Evolutionary conservation across 345 rosid species (phyloP).

Genomic region (Euclidium syriacum): DNA sequence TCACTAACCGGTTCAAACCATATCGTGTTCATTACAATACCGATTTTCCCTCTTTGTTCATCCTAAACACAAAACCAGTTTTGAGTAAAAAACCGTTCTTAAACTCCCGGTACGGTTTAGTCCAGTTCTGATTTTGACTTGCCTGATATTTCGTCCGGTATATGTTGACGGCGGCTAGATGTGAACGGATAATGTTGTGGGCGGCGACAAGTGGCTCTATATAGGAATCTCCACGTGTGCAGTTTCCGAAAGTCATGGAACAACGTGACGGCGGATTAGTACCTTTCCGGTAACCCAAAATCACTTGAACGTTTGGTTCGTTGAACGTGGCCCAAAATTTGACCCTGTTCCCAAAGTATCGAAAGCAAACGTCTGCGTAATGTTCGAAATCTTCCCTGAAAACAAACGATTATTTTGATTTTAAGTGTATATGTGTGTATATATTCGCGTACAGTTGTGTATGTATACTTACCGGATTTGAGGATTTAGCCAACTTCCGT

Average conservation of each 20-base stretch:
- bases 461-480: constrained; percentile 38
- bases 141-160: constrained; percentile 59
- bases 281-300: constrained; percentile 47
- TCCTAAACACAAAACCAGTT: constrained; percentile 22
- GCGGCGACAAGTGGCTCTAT: constrained; percentile 52
- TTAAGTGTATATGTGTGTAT: not conserved
- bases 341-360: constrained; percentile 50
- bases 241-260: constrained; percentile 51
- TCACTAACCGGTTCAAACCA: constrained; percentile 62
- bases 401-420: not conserved
- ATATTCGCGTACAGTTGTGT: not conserved
- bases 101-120: not conserved
- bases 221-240: constrained; percentile 44
- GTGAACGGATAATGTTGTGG: constrained; percentile 62
- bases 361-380: constrained; percentile 53
- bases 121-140: not conserved
- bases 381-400: constrained; percentile 58
- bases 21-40: constrained; percentile 47
- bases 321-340: constrained; percentile 60
- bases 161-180: constrained; percentile 43
- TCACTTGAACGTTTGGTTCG: constrained; percentile 53
- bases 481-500: constrained; percentile 63
- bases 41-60: constrained; percentile 52
- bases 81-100: too few relatives aligned
- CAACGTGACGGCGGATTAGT: constrained; percentile 56